These are phyloP conservation scores for Aotearoamyces nothofagi DNA, from an alignment of 2,329 filamentous ascomycete genomes.

Conservation along the genomic window DNA sequence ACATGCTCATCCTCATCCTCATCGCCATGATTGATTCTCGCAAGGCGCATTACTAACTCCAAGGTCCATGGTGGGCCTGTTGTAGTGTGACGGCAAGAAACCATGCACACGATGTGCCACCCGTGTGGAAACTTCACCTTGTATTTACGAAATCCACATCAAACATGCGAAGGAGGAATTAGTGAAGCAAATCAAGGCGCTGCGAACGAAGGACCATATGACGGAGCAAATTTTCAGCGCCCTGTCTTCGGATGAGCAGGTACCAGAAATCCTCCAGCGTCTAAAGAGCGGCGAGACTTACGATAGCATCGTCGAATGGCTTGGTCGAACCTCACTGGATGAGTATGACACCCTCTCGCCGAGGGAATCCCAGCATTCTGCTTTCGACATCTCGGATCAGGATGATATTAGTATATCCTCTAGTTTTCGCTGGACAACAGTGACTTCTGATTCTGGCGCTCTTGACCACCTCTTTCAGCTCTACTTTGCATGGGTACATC, in stretches of 20 bases:
- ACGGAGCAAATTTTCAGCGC: conserved; percentile 17
- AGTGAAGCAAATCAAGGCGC: conserved; percentile 18
- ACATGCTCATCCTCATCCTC: too few species aligned
- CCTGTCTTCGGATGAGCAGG: conserved; percentile 14
- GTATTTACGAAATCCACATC: conserved; percentile 19
- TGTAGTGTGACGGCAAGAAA: conserved; percentile 20
- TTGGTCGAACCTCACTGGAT: conserved; percentile 11
- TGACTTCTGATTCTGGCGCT: conserved; percentile 12
- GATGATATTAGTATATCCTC: conserved; percentile 12
- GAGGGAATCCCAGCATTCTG: conserved; percentile 11
- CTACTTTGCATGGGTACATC: conserved; percentile 21
- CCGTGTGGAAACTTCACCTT: conserved; percentile 13
- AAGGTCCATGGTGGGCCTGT: background rate
- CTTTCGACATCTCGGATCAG: conserved; percentile 12
- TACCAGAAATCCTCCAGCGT: conserved; percentile 16
- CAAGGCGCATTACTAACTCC: background rate
- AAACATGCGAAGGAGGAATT: conserved; percentile 21
- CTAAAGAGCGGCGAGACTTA: conserved; percentile 16
- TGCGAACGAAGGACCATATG: conserved; percentile 14
- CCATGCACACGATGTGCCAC: conserved; percentile 18
- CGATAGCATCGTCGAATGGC: conserved; percentile 15
- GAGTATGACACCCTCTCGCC: conserved; percentile 13
- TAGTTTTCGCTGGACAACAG: conserved; percentile 13
- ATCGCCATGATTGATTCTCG: background rate
- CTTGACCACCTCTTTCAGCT: conserved; percentile 19